Evolutionary conservation across 306 rosid genomes (phyloP), one percentile per base, ranked within the genome.

Genomic region (Parietaria judaica): DNA sequence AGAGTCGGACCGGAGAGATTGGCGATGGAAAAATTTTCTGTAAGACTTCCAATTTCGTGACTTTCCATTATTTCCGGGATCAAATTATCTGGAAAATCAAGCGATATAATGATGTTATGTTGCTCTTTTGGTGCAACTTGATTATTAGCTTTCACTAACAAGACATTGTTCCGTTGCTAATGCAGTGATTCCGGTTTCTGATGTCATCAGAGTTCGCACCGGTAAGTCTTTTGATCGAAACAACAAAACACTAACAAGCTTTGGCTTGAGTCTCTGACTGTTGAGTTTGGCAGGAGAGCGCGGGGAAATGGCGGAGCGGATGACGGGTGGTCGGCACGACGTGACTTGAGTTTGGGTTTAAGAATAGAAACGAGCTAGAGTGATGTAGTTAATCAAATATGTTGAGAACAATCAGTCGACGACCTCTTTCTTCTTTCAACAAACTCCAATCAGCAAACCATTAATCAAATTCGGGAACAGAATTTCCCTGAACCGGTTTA

Each of bases 21-120:
- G 98, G 98, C 6, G 98, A 91, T 64, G 98, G 98, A 44, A 91
- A 91, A 78, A 91, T 85, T 66, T 91, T 91, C 74, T 54, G 96
- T 91, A 73, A 81, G 90, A 43, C 78, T 52, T 9, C 69, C 60
- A 57, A 64, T 46, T 38, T 62, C 76, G 51, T 66, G 56, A 15
- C 60, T 36, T 3, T 34, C 23, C 36, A 54, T 57, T 17, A 6
- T 11, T 16, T 38, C 31, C 2, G 31, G 2, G 31, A 23, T 23
- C 31, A 23, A 23, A 23, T 23, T 23, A 23, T 2, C 31, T 23
- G 31, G 31, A 23, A 23, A 1, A 23, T 23, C 31, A 23, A 23
- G 31, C 31, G 31, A 23, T 23, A 23, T 0, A 23, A 23, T 23
- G 31, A 23, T 23, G 31, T 23, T 23, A 23, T 23, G 31, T 23